These are phyloP conservation scores for Candida krabiensis DNA, from an alignment of 805 yeast species.

Conservation along the genomic window DNA sequence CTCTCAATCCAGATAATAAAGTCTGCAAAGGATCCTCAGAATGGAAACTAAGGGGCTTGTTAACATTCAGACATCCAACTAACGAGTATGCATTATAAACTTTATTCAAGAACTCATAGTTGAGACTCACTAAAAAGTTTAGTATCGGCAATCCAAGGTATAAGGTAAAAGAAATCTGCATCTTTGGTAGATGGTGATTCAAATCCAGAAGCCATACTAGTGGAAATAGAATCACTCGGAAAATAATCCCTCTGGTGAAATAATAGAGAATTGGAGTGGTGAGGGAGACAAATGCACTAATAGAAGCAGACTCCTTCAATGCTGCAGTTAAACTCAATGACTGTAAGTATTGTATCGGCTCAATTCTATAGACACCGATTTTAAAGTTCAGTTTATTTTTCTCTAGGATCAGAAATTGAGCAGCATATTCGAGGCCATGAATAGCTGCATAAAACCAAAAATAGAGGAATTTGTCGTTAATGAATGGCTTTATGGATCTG, in stretches of 20 bases:
- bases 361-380: slow-evolving; percentile 40
- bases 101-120: slow-evolving; percentile 58
- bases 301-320: slow-evolving; percentile 38
- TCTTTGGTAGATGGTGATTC: slow-evolving; percentile 43
- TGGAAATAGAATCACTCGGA: slow-evolving; percentile 36
- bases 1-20: slow-evolving; percentile 60
- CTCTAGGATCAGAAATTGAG: slow-evolving; percentile 53
- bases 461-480: slow-evolving; percentile 46
- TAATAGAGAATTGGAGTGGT: slow-evolving; percentile 41
- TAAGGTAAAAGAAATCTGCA: slow-evolving; percentile 33
- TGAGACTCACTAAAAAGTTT: slow-evolving; percentile 36
- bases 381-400: slow-evolving; percentile 52
- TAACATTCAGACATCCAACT: slow-evolving; percentile 70
- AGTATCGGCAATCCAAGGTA: slow-evolving; percentile 32
- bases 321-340: slow-evolving; percentile 28
- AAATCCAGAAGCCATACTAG: slow-evolving; percentile 34
- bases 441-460: slow-evolving; percentile 47
- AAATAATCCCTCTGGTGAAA: slow-evolving; percentile 42
- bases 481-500: slow-evolving; percentile 40
- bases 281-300: slow-evolving; percentile 31
- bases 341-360: slow-evolving; percentile 37
- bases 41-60: slow-evolving; percentile 57
- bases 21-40: slow-evolving; percentile 65
- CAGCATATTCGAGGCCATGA: slow-evolving; percentile 45
- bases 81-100: slow-evolving; percentile 65